Evolutionary conservation across 2,329 filamentous ascomycete genomes (phyloP), one percentile per base, ranked within the genome.

Genomic region (Ceratocystis lukuohia): DNA sequence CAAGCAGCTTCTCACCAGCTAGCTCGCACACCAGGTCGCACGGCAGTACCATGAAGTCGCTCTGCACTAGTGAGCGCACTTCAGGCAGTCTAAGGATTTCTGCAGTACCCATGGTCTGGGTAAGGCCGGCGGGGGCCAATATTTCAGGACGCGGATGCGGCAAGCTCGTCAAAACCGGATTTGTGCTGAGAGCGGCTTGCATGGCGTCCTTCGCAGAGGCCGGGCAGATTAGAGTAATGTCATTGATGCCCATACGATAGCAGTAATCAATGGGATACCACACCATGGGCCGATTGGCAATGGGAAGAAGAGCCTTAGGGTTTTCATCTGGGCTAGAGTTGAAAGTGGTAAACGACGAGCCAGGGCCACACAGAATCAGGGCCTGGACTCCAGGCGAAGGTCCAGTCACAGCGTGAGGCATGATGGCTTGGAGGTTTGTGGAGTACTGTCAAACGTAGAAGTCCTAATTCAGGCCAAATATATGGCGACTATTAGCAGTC

Each of bases 21-120:
- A 97, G 79, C 72, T 96, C 92, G 74, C 91, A 96, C 48, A 99
- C 86, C 5, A 99, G 80, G 74, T 99, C 94, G 75, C 94, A 99
- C 0, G 94, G 93, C 3, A 99, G 79, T 2, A 97, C 84, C 30
- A 96, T 78, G 72, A 99, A 97, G 76, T 99, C 91, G 12, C 86
- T 85, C 65, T 84, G 91, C 71, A 99, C 84, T 6, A 85, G 81
- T n/a, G 81, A 80, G 72, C 88, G 86, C 57, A 97, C 85, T 74
- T 96, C 89, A 0, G 89, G 88, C 7, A 96, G 80, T 8, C 92
- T 85, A 64, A 99, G 83, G 22, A 97, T 85, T 72, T 96, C 88
- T 6, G 90, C 92, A 5, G 94, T 97, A 64, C 91, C 91, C 0
- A 88, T 96, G 68, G 89, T 94, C 72, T 91, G 85, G 62, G 89